A percentile compares a stretch with the other conserved stretches of the same genome.
Evolutionary conservation across 75 land plant species (phyloP).

Genomic region (Cunninghamia lanceolata): DNA sequence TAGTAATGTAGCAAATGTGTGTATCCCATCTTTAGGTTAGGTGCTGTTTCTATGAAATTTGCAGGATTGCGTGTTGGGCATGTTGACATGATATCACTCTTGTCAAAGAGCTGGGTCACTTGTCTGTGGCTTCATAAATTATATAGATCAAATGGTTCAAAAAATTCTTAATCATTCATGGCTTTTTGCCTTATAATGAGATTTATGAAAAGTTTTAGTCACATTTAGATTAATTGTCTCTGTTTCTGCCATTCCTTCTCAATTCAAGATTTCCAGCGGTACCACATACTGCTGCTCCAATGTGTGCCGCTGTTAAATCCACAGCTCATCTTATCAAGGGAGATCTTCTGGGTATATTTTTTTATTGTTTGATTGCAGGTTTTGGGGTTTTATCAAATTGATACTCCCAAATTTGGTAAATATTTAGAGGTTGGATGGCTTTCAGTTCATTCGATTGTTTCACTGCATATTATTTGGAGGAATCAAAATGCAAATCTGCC

Average conservation of each 20-base stretch:
- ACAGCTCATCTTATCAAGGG: too few relatives aligned
- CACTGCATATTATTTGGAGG: slow-evolving; percentile 66
- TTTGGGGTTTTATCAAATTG: slow-evolving; percentile 72
- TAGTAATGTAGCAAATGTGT: background rate
- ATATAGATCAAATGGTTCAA: too few relatives aligned
- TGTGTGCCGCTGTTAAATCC: too few relatives aligned
- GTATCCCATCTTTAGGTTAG: background rate
- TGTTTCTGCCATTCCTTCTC: too few relatives aligned
- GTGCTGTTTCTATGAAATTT: background rate
- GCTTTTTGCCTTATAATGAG: too few relatives aligned
- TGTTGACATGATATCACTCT: background rate
- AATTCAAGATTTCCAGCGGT: too few relatives aligned
- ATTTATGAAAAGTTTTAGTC: too few relatives aligned
- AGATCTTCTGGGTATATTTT: background rate
- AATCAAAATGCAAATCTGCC: slow-evolving; percentile 54
- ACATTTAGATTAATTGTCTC: too few relatives aligned
- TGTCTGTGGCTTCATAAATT: background rate
- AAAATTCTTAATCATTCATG: too few relatives aligned
- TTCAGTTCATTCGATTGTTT: slow-evolving; percentile 39
- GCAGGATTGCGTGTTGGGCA: background rate
- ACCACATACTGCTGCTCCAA: too few relatives aligned
- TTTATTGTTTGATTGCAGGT: slow-evolving; percentile 31
- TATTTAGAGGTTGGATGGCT: slow-evolving; percentile 48
- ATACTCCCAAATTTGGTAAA: slow-evolving; percentile 63
- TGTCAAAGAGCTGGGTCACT: background rate